phyloP scores from a whole-genome alignment of 202 grass and related monocot species.

The Dendrocalamus latiflorus region DNA sequence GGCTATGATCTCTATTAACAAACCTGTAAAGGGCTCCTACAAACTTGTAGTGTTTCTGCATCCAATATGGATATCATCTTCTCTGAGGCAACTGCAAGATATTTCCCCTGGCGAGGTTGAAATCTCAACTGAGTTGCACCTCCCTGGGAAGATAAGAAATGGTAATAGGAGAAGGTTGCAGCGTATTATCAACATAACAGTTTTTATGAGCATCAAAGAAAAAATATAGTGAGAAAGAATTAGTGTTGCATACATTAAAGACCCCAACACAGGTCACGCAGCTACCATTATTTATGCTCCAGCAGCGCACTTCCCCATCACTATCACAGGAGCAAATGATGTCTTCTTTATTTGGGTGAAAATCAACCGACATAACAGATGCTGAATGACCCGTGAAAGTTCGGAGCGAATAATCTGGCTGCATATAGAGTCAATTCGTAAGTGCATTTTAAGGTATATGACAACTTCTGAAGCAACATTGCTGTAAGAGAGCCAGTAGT shows the following conservation, averaged over 20 bases:
- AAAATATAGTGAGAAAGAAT: constrained; percentile 11
- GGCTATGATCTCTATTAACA: not conserved
- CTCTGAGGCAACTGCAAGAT: constrained; percentile 74
- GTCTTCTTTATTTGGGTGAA: constrained; percentile 97
- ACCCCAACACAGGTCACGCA: constrained; percentile 59
- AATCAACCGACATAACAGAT: constrained; percentile 91
- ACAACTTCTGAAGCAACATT: not conserved
- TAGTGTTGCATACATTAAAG: constrained; percentile 58
- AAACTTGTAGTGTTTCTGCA: constrained; percentile 64
- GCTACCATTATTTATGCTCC: constrained; percentile 99
- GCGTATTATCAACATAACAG: not conserved
- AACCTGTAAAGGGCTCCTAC: constrained; percentile 73
- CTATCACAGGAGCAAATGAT: constrained; percentile 93
- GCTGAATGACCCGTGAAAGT: constrained; percentile 98
- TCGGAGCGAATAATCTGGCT: constrained; percentile 93
- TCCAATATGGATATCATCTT: constrained; percentile 82
- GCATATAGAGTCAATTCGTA: constrained; percentile 32
- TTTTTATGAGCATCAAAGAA: constrained; percentile 3
- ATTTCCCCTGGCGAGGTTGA: constrained; percentile 84
- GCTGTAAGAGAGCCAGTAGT: not conserved
- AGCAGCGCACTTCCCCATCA: constrained; percentile 90
- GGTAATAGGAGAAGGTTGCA: not conserved
- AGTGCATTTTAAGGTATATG: not conserved
- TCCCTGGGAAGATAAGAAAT: constrained; percentile 40
- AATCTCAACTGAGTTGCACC: constrained; percentile 96